Conservation (phyloP, 2,329 filamentous ascomycete species). For the Aspergillus quadricinctus region DNA sequence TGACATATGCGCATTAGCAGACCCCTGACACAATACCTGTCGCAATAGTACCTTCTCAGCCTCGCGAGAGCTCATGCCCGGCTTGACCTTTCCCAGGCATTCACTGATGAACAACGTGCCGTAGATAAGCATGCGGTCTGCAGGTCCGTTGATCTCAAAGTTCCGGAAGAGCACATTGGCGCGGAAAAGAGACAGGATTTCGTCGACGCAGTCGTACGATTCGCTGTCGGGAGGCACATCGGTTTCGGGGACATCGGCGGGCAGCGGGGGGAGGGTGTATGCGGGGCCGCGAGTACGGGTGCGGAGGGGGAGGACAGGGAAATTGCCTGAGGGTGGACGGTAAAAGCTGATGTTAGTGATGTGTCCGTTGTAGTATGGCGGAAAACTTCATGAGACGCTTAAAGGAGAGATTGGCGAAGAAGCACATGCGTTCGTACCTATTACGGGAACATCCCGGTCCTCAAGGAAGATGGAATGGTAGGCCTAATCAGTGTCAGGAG, state of each 20-base stretch:
- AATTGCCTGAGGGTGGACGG: slow-evolving; percentile 62
- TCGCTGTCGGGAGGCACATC: slow-evolving; percentile 75
- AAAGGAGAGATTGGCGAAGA: slow-evolving; percentile 24
- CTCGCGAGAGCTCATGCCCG: slow-evolving; percentile 61
- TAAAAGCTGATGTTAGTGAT: neutral
- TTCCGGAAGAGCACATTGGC: slow-evolving; percentile 99
- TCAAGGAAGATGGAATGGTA: slow-evolving; percentile 97
- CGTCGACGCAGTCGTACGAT: slow-evolving; percentile 94
- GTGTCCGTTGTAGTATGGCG: neutral
- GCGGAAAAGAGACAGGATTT: slow-evolving; percentile 86
- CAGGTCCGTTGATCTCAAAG: slow-evolving; percentile 96
- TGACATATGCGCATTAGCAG: slow-evolving; percentile 49
- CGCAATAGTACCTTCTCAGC: slow-evolving; percentile 55
- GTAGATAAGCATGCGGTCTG: slow-evolving; percentile 92
- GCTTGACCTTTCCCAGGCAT: slow-evolving; percentile 81
- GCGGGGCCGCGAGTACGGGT: slow-evolving; percentile 95
- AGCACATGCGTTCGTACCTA: slow-evolving; percentile 44
- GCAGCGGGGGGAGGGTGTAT: slow-evolving; percentile 69
- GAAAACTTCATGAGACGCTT: slow-evolving; percentile 37
- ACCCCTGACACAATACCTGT: neutral
- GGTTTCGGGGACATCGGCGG: slow-evolving; percentile 49
- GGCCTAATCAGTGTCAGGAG: slow-evolving; percentile 55
- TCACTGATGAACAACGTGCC: slow-evolving; percentile 94
- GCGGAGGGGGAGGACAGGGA: slow-evolving; percentile 88
- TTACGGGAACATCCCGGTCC: slow-evolving; percentile 65